Evolutionary conservation across 202 grass and related monocot species (phyloP), one percentile per base, ranked within the genome.

Genomic region (Elaeis oleifera): DNA sequence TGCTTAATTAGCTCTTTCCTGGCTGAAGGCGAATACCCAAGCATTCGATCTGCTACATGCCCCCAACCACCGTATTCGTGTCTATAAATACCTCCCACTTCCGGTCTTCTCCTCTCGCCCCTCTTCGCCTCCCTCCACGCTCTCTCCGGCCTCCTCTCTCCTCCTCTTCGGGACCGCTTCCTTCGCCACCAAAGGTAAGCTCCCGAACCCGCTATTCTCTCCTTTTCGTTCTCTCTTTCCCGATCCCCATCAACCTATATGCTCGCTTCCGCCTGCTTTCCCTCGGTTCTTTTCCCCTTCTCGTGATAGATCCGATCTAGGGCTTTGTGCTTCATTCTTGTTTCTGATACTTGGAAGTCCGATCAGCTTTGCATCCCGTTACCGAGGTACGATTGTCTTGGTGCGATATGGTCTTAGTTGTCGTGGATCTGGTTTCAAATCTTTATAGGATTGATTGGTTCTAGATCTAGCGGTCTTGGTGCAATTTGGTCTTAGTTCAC

Each of bases 181-280:
- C 16, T 60, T 14, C 8, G 27, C 44, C 68, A n/a, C 29, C 21
- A 31, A 16, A 26, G 68, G 68, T 71, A 18, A 71, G 56, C 44
- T 51, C 55, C 48, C 61, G 2, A 22, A 5, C 16, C 32, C 67
- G 31, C 29, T 5, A 59, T 59, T 36, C 49, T 21, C 55, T 59
- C 67, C 21, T 25, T 16, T 18, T 15, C 55, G 6, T 54, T 50
- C n/a, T 18, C 26, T 24, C 3, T 27, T 24, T 22, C n/a, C 58
- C 14, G 31, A 36, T 36, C 58, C 27, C 58, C 6, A 20, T 1
- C 1, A 39, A 18, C 23, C 25, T 56, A 15, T 23, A 23, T n/a
- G 2, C 6, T 13, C 23, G 15, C 3, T 9, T 15, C 6, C 27
- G n/a, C 16, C 1, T 25, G 31, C 6, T 49, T 70, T 20, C 13